Conservation (phyloP, 2,329 filamentous ascomycete species). For the Pyricularia grisea region DNA sequence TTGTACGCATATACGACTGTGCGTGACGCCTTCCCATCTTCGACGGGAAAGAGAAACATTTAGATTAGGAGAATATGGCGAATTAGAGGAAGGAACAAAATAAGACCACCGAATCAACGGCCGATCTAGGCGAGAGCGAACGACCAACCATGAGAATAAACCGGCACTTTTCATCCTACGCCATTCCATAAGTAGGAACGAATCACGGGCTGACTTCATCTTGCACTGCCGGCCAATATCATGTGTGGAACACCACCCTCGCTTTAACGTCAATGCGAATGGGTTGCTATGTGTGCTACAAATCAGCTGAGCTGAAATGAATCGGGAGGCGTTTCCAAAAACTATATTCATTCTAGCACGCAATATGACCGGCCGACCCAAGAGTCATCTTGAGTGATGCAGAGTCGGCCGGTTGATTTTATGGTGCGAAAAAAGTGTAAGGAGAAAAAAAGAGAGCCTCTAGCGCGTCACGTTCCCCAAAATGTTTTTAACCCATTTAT, state of each 20-base stretch:
- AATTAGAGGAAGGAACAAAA: neutral
- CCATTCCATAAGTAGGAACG: neutral
- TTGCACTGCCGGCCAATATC: neutral
- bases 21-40: neutral
- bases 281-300: neutral
- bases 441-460: neutral
- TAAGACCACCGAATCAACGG: neutral
- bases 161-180: neutral
- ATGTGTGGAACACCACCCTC: neutral
- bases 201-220: neutral
- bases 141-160: neutral
- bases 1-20: neutral
- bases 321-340: neutral
- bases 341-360: slow-evolving; percentile 4
- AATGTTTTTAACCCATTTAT: neutral
- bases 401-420: slow-evolving; percentile 6
- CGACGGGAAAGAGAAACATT: neutral
- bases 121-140: neutral
- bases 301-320: neutral
- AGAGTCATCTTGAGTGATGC: neutral
- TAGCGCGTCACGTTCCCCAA: neutral
- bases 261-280: neutral
- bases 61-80: neutral
- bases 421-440: slow-evolving; percentile 7
- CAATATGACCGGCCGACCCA: slow-evolving; percentile 6